Base-by-base conservation (phyloP, 192 early-diverging fungal species). In the Umbelopsis ramanniana region DNA sequence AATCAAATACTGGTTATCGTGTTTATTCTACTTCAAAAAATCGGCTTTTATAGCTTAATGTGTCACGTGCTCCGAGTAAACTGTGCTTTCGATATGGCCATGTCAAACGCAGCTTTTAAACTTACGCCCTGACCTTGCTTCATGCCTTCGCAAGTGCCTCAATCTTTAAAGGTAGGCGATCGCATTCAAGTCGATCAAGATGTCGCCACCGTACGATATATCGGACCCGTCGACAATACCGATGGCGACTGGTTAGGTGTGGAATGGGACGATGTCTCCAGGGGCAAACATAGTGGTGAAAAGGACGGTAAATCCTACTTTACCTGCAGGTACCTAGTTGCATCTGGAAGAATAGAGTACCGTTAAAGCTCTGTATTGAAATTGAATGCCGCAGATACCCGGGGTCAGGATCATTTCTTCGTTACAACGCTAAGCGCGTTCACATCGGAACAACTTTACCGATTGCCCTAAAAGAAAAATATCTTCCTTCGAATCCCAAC, bases 271-370 rank as follows among this genome's bases (percentile, higher is more conserved):
- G 81, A 85, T 74, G 72, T 73, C 12, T 66, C 67, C 21, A 78
- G 89, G 57, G 89, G 89, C 29, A 90, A 90, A 70, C 89, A 90
- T 63, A 80, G 84, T 54, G 89, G 89, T 24, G 66, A 78, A 7
- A 85, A 89, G 66, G 67, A 86, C 5, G 86, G 80, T 14, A 74
- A 43, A 6, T 70, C 73, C 24, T 89, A 89, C 71, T 90, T 90
- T 73, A 46, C 73, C 37, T 89, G 88, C 76, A 80, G 71, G 85
- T 83, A 76, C 69, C 69, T 74, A 8, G 40, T 11, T 11, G 8
- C 40, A 43, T 43, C 40, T 7, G 40, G 11, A 6, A 4, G 6
- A 12, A 43, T 2, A 12, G 40, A 43, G 11, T 43, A 12, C 6
- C 40, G 40, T 12, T 12, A 24, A 2, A 6, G 6, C 52, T 67